A percentile compares a stretch with the other conserved stretches of the same genome.
phyloP scores from a whole-genome alignment of 352 stramenopile genomes.

The Plasmopara viticola region DNA sequence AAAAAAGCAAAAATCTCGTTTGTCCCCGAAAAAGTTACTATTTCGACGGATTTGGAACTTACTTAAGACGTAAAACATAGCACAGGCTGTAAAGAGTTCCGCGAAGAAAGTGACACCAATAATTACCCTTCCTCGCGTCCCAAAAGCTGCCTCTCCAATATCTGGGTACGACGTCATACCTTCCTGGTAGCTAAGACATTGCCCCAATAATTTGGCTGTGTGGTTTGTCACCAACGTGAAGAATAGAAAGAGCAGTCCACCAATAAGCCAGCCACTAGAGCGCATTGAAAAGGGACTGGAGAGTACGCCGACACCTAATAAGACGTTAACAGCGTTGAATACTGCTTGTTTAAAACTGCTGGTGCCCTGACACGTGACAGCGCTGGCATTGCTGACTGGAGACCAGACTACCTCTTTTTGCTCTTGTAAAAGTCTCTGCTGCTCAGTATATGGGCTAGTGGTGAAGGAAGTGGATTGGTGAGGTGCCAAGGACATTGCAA shows the following conservation, averaged over 20 bases:
- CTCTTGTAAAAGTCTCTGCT: slow-evolving; percentile 32
- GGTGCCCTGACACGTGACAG: slow-evolving; percentile 25
- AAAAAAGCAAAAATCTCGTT: background rate
- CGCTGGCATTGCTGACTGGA: slow-evolving; percentile 13
- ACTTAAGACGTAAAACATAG: slow-evolving; percentile 81
- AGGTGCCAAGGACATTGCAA: slow-evolving; percentile 23
- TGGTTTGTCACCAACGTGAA: slow-evolving; percentile 83
- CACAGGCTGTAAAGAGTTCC: slow-evolving; percentile 73
- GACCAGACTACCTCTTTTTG: slow-evolving; percentile 20
- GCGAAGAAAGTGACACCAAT: slow-evolving; percentile 79
- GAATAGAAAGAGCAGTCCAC: slow-evolving; percentile 71
- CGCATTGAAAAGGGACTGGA: slow-evolving; percentile 80
- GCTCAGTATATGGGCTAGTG: slow-evolving; percentile 39
- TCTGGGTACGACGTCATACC: slow-evolving; percentile 81
- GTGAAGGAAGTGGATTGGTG: slow-evolving; percentile 16
- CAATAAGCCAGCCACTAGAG: slow-evolving; percentile 67
- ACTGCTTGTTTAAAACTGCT: slow-evolving; percentile 70
- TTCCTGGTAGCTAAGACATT: slow-evolving; percentile 74
- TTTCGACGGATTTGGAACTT: slow-evolving; percentile 12
- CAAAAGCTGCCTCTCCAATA: slow-evolving; percentile 77
- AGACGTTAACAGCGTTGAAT: slow-evolving; percentile 83
- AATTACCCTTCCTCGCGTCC: slow-evolving; percentile 54
- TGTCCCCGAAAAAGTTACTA: background rate
- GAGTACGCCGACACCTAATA: slow-evolving; percentile 79
- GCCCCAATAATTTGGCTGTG: slow-evolving; percentile 76